Base-by-base conservation (phyloP, 345 rosid genomes). In the Mangifera indica region DNA sequence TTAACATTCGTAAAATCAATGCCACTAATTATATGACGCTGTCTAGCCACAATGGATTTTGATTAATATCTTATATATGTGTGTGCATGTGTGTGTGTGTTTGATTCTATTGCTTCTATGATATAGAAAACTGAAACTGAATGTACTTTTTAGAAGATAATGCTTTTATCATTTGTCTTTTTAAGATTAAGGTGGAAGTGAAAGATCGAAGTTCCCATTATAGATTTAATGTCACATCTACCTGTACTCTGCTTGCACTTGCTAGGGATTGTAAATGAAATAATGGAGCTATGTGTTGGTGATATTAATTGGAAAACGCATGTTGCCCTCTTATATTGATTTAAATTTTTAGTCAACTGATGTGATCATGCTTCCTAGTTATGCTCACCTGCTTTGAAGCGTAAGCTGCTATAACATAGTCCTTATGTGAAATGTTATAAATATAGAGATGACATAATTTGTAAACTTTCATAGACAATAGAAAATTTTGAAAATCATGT, bases 401-500 rank as follows among this genome's bases (percentile, higher is more conserved):
- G 32, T 29, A 29, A 29, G 32, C 32, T 29, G 32, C 32, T 29
- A 29, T 29, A n/a, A n/a, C n/a, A 29, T 29, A 29, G 32, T 29
- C 26, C 12, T 22, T 6, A 6, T 34, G 40, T 34, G 40, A 34
- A 34, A 34, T 34, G 40, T 34, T 34, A 34, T 34, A 34, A 3
- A 34, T 69, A 2, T 24, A 17, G 62, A 24, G 67, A 59, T 46
- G 4, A 44, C 18, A 11, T 18, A 46, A 1, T 48, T 24, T 69
- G 24, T 20, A 51, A 57, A 68, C 56, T 72, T 61, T 14, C 32
- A 24, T 58, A 24, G 29, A 49, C 17, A 60, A 60, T 37, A n/a
- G 5, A 61, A 21, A 63, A 67, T 60, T 58, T 65, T 32, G 17
- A 29, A 67, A 75, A 67, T 68, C 52, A 37, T 60, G 48, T 54